Base-by-base conservation (phyloP, 192 early-diverging fungal species). In the Linnemannia elongata region DNA sequence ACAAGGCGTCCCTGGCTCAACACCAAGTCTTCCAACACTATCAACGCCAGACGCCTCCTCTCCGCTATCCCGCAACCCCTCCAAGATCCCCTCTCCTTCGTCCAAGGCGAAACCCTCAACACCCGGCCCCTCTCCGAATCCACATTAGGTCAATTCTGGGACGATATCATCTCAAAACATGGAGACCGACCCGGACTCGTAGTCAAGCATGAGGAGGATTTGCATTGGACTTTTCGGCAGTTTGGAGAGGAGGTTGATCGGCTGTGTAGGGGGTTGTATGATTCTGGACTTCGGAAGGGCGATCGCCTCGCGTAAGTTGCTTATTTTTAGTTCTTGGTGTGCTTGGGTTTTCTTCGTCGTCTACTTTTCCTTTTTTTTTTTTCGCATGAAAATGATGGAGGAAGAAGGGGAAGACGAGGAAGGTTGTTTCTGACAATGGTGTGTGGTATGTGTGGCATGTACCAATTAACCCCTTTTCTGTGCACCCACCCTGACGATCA, bases 241-340 rank as follows among this genome's bases (percentile, higher is more conserved):
- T 89, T 89, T 82, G 88, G 82, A 22, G 88, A 88, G 33, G 71
- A 90, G 68, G 86, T 89, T 24, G 82, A 88, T 69, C 74, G 72
- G 27, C 71, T 91, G 9, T 89, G 87, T n/a, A 80, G 86, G 4
- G 89, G 88, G 18, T 57, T 92, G n/a, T 84, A 83, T 39, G 83
- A 79, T 20, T 82, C 85, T 66, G 91, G 90, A 5, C 63, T 92
- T n/a, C 77, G 88, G 38, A 89, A 88, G 54, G 91, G 90, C 10
- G 91, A 92, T 75, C 82, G 91, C 12, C 63, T 92, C 72, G 91
- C 76, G 85, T 87, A 81, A 55, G 75, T 79, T 4, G 54, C 5
- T 44, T 49, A 3, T 24, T 57, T 27, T 35, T 54, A 4, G 17
- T 17, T 49, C 47, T 49, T 49, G 47, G 49, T 52, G 49, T 52